Conservation (phyloP, 1,139 yeast species). For the Taphrina flavorubra region DNA sequence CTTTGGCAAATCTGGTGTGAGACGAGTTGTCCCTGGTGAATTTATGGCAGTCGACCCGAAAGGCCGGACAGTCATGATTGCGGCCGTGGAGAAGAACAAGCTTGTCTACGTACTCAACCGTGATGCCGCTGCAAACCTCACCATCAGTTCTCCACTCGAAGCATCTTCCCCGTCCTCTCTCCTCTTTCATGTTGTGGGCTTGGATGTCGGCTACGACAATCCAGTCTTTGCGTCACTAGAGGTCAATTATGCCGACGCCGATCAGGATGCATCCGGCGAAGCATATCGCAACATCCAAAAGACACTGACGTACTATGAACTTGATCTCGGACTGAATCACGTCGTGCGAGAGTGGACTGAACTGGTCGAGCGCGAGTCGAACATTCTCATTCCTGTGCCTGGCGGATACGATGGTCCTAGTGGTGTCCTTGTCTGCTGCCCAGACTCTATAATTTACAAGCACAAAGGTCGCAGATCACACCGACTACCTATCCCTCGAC, state of each 20-base stretch:
- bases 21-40: slow-evolving; percentile 78
- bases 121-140: slow-evolving; percentile 57
- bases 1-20: slow-evolving; percentile 72
- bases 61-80: slow-evolving; percentile 70
- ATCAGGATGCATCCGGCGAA: slow-evolving; percentile 46
- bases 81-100: slow-evolving; percentile 75
- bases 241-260: slow-evolving; percentile 57
- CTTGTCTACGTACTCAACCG: slow-evolving; percentile 65
- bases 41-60: slow-evolving; percentile 75
- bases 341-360: slow-evolving; percentile 62
- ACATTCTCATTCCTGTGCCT: slow-evolving; percentile 57
- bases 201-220: slow-evolving; percentile 79
- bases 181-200: slow-evolving; percentile 63
- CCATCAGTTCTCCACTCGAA: slow-evolving; percentile 76
- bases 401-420: slow-evolving; percentile 67
- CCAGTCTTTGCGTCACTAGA: slow-evolving; percentile 86
- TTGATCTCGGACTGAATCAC: slow-evolving; percentile 85
- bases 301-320: slow-evolving; percentile 69
- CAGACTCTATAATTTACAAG: slow-evolving; percentile 57
- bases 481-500: slow-evolving; percentile 61
- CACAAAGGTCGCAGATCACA: slow-evolving; percentile 53
- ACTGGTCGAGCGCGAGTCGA: slow-evolving; percentile 55
- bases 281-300: slow-evolving; percentile 47
- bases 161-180: slow-evolving; percentile 61
- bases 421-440: slow-evolving; percentile 62